A percentile compares a stretch with the other conserved stretches of the same genome.
phyloP scores from a whole-genome alignment of 2,329 filamentous ascomycete genomes.

The Phyllosticta citrichinensis region DNA sequence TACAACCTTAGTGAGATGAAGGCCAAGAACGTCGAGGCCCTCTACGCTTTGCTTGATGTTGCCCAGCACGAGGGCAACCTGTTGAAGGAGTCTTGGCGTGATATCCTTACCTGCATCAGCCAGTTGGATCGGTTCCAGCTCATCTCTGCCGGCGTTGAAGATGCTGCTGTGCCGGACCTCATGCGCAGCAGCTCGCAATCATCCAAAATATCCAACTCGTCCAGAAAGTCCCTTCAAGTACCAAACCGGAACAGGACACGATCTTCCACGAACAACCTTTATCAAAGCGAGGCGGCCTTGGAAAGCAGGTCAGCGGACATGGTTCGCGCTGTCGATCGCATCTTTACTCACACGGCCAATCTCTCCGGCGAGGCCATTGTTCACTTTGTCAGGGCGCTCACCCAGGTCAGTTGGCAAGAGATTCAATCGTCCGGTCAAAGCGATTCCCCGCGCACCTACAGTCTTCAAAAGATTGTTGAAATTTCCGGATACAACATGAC shows the following conservation, averaged over 20 bases:
- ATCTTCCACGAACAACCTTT: conserved; percentile 20
- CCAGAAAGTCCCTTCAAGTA: conserved; percentile 58
- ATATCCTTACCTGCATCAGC: conserved; percentile 88
- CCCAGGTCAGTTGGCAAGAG: conserved; percentile 97
- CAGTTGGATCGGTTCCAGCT: conserved; percentile 92
- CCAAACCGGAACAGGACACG: conserved; percentile 29
- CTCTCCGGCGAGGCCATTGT: conserved; percentile 90
- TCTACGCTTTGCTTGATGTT: conserved; percentile 84
- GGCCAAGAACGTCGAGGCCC: conserved; percentile 89
- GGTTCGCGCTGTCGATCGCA: conserved; percentile 83
- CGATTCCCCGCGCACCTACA: conserved; percentile 92
- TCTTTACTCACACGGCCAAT: conserved; percentile 93
- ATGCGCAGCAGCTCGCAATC: conserved; percentile 8
- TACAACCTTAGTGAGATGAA: conserved; percentile 94
- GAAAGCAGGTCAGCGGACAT: conserved; percentile 91
- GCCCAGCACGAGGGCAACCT: conserved; percentile 88
- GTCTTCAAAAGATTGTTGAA: conserved; percentile 93
- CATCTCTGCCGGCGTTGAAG: conserved; percentile 88
- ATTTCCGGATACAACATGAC: conserved; percentile 99
- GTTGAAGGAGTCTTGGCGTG: conserved; percentile 85
- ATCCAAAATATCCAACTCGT: conserved; percentile 52
- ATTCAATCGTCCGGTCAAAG: conserved; percentile 95
- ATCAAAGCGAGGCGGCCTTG: conserved; percentile 73
- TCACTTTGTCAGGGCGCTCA: conserved; percentile 83
- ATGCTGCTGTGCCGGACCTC: conserved; percentile 73